Base-by-base conservation (phyloP, 2,329 filamentous ascomycete genomes). In the Penicillium hordei region DNA sequence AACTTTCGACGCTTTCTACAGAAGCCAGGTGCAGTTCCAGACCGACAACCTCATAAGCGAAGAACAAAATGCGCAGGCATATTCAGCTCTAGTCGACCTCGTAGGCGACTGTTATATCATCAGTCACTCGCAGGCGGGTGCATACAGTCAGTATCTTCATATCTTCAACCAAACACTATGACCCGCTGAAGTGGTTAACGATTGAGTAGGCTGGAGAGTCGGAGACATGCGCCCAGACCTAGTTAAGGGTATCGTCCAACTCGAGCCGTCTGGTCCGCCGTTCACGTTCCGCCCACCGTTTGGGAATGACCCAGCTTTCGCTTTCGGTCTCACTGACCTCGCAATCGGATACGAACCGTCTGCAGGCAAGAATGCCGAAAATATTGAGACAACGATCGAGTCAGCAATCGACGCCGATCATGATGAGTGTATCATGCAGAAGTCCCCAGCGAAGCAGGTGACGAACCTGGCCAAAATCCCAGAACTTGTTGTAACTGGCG, bases 261-360 rank as follows among this genome's bases (percentile, higher is more conserved):
- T 86, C 13, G 84, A 86, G 63, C 83, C 83, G 0, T 67, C 72
- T 4, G 83, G 83, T 0, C 83, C 83, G 1, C 83, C 38, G 63
- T 68, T 53, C 38, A 52, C n/a, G 44, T 60, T 42, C 45, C 53
- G 7, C 33, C 59, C 27, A 15, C 48, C 48, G 25, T 65, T 67
- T 48, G 57, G 58, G 12, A 58, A 38, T 38, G 27, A 19, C 10
- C 49, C 57, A 2, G 59, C 58, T 10, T 58, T 62, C 1, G 52
- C 61, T 10, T 68, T 54, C 13, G 66, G 65, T 1, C 51, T 68
- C n/a, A 66, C 66, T 0, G 55, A 64, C n/a, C 64, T 67, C 21
- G 59, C 54, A 1, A 49, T 68, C 59, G 15, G 42, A 53, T 29
- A 60, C 45, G 12, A 60, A 63, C 27, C 59, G 61, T 36, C 49